phyloP scores from a whole-genome alignment of 805 yeast species.

The Sugiyamaella qingdaonensis region DNA sequence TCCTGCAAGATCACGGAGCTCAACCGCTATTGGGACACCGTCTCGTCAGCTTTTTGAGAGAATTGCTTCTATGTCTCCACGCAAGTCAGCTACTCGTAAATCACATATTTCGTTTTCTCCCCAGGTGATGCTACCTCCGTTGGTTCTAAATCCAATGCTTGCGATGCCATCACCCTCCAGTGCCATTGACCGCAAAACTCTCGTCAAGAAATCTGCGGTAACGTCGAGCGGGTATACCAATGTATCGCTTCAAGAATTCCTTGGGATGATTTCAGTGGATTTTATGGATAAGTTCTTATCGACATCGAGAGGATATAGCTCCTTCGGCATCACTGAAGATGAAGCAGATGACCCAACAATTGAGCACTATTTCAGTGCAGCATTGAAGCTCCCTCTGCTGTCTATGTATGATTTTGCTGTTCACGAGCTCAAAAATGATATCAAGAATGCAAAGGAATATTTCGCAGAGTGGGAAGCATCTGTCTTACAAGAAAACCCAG shows the following conservation, averaged over 20 bases:
- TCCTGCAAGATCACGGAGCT: not conserved
- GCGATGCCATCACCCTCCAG: not conserved
- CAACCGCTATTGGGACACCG: conserved; percentile 7
- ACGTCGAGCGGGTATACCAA: conserved; percentile 3
- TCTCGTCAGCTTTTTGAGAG: conserved; percentile 4
- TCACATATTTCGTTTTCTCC: not conserved
- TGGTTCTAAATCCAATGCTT: not conserved
- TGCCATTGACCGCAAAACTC: not conserved
- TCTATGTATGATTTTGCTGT: conserved; percentile 53
- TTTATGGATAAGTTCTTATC: conserved; percentile 29
- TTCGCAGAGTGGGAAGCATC: conserved; percentile 48
- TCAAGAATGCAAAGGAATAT: conserved; percentile 45
- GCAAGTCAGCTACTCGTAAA: not conserved
- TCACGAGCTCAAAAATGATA: conserved; percentile 48
- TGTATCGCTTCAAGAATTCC: conserved; percentile 26
- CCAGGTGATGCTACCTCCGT: not conserved
- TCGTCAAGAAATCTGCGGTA: not conserved
- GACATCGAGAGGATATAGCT: conserved; percentile 16
- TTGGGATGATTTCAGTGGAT: conserved; percentile 26
- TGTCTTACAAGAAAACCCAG: conserved; percentile 44
- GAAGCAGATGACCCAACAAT: conserved; percentile 20
- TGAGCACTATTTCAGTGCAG: conserved; percentile 39
- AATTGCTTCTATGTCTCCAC: conserved; percentile 14
- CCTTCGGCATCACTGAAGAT: conserved; percentile 21
- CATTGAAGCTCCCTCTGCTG: conserved; percentile 40